Conservation (phyloP, 768 basidiomycete species). For the Tephrocybe sp. region DNA sequence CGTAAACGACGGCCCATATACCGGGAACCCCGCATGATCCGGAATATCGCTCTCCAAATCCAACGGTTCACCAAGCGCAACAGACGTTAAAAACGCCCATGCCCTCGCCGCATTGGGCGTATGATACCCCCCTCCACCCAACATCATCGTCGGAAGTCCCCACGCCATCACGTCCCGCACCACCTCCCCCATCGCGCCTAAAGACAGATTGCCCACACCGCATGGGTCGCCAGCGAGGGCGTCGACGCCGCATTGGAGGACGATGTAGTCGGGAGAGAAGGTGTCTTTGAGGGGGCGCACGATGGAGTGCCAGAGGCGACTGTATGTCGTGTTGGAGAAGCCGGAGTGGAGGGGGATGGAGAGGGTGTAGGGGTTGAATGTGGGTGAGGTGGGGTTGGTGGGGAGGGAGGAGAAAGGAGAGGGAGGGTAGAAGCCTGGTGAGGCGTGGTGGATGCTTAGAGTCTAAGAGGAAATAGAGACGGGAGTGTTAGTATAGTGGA, state of each 20-base stretch:
- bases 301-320: constrained; percentile 52
- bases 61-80: constrained; percentile 58
- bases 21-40: constrained; percentile 68
- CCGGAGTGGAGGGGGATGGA: constrained; percentile 78
- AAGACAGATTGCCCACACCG: constrained; percentile 67
- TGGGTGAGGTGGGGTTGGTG: constrained; percentile 19
- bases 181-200: constrained; percentile 59
- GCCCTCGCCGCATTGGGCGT: constrained; percentile 81
- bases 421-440: constrained; percentile 82
- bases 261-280: constrained; percentile 73
- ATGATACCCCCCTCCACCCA: constrained; percentile 88
- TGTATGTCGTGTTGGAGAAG: constrained; percentile 61
- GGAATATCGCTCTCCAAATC: constrained; percentile 66
- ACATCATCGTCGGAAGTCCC: constrained; percentile 36
- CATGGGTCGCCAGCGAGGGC: constrained; percentile 84
- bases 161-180: constrained; percentile 37
- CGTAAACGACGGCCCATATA: constrained; percentile 79
- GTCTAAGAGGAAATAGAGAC: constrained; percentile 43
- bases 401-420: constrained; percentile 51
- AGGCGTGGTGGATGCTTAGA: constrained; percentile 79
- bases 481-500: not conserved
- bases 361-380: constrained; percentile 66
- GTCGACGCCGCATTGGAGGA: constrained; percentile 87
- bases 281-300: constrained; percentile 58
- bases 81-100: constrained; percentile 80